phyloP scores from a whole-genome alignment of 140 eudicot species.

The Stevia rebaudiana region DNA sequence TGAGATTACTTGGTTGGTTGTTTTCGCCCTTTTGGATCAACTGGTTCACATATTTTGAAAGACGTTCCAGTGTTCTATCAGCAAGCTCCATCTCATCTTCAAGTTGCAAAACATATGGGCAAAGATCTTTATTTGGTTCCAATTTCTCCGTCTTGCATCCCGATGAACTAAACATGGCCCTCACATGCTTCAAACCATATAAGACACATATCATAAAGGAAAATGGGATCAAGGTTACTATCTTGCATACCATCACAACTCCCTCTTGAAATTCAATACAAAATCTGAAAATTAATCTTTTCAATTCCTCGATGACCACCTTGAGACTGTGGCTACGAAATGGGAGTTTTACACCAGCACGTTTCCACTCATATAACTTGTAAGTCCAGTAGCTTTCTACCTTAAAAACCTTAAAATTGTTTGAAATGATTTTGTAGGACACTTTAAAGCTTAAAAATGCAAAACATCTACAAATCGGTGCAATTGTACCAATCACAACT shows the following conservation, averaged over 20 bases:
- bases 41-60: neutral
- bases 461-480: neutral
- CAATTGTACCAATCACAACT: neutral
- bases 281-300: neutral
- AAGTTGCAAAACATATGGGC: neutral
- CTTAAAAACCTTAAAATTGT: neutral
- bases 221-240: conserved; percentile 1
- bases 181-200: neutral
- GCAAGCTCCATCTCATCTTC: neutral
- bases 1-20: conserved; percentile 7
- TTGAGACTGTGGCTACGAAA: neutral
- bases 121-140: neutral
- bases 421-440: neutral
- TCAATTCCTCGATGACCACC: neutral
- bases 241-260: conserved; percentile 3
- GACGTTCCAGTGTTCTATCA: neutral
- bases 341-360: neutral
- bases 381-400: neutral
- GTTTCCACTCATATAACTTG: neutral
- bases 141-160: neutral
- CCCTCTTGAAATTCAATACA: neutral
- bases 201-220: neutral
- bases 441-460: neutral
- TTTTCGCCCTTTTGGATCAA: conserved; percentile 3
- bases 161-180: neutral